Base-by-base conservation (phyloP, 345 rosid genomes). In the Eucalyptus brandiana region DNA sequence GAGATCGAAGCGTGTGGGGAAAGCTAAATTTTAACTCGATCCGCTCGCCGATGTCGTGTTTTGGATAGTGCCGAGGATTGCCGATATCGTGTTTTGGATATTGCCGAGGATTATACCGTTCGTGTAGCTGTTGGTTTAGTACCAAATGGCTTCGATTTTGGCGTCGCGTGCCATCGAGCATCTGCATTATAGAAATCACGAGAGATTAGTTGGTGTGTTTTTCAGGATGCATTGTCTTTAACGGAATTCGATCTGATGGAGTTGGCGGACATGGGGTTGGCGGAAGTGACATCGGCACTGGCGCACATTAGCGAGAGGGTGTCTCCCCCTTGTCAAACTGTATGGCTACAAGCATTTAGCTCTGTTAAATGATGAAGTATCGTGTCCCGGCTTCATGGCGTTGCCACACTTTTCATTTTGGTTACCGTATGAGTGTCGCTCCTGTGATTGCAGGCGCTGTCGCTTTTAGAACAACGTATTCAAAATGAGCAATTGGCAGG, bases 171-270 rank as follows among this genome's bases (percentile, higher is more conserved):
- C 62, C 62, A 56, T 53, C 58, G 26, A 21, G 58, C 58, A 21
- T 53, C 58, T 53, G 26, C 58, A 53, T 53, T 53, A 4, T 21
- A 21, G 58, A 53, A 53, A 53, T 53, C 58, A 53, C 26, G 2
- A 53, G 58, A 49, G 62, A 32, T 86, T 88, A 30, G 54, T 10
- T 34, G 72, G 72, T 30, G 34, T 88, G 87, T 30, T 72, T 88
- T 56, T 34, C 89, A 96, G 98, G 98, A 97, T 47, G 97, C 97
- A 3, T 89, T 96, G 76, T 94, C 96, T 23, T 92, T 94, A 89
- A 94, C 98, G 40, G 98, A 97, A 80, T 94, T 94, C 88, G 96
- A 97, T 90, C 88, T 97, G 54, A 94, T 96, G 99, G 96, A 95
- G 93, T 90, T 96, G 45, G 86, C 94, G 81, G 96, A 93, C 86